Evolutionary conservation across 176 grass and related monocot species (phyloP), one percentile per base, ranked within the genome.

Genomic region (Aegilops longissima): DNA sequence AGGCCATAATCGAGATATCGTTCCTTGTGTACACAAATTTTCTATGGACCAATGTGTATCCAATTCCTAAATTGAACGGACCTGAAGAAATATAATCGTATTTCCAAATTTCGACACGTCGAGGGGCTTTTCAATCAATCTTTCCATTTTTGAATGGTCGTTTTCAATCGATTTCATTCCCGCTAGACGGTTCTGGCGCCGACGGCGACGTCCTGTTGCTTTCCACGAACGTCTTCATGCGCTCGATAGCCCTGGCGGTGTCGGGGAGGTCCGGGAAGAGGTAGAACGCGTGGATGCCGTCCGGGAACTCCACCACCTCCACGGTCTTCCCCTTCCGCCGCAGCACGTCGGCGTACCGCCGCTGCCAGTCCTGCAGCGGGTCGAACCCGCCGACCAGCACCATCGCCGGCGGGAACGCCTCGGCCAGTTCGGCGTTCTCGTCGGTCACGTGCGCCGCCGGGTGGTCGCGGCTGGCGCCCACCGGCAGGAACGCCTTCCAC

Each of bases 401-500:
- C 79, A 90, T 30, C 40, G 34, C 9, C 16, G 86, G 42, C 5
- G 92, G 92, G 61, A 89, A 89, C 29, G 14, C 76, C 21, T 72
- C 83, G 67, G 70, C 64, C 34, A 91, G 56, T 79, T 54, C 80
- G 7, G 89, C 84, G 18, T 35, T 42, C 12, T 29, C 80, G 35
- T 72, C 88, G 9, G 89, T 86, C 5, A 92, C 82, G 83, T 92
- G 85, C 40, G 88, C 88, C 0, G 73, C 89, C 20, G 78, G 78
- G 75, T 93, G 91, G 82, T 93, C 59, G 13, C 87, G 84, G 51
- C 80, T 76, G 9, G 83, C 85, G 6, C 92, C 89, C 44, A 8
- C 52, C 13, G 92, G 94, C 13, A 94, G 36, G 80, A 92, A 94
- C 71, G 83, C 68, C 9, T 38, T 33, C 92, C 94, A 92, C 79